Base-by-base conservation (phyloP, 495 filamentous ascomycete species). In the Geoglossum glabrum region DNA sequence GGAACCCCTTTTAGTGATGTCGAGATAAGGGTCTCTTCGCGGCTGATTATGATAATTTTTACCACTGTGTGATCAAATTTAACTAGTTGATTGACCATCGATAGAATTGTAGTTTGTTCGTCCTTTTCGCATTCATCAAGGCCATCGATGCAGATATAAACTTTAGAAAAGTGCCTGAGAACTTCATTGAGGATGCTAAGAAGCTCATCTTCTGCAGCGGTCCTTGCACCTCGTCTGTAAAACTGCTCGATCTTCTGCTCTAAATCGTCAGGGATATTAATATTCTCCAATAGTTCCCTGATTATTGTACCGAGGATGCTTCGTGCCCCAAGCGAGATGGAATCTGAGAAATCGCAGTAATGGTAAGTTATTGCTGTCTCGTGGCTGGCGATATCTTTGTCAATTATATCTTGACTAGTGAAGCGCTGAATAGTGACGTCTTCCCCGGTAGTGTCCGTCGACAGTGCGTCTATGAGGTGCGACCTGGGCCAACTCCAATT, bases 51-150 rank as follows among this genome's bases (percentile, higher is more conserved):
- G 25, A 66, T 28, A 0, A 56, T 15, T 50, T 64, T 64, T n/a
- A 64, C 56, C 11, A 3, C 38, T n/a, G 51, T 36, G 8, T 33
- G 25, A 4, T 31, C 15, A 10, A 56, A 21, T 6, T 11, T 21
- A 10, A 17, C 19, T 27, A 62, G 34, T 1, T 34, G 8, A 36
- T 54, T 30, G 9, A 66, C 13, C 3, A 58, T 13, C 13, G 45
- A 27, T 3, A 60, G 40, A 11, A 61, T 27, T 3, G 23, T 25
- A 6, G 38, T 46, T 38, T 51, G 54, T 13, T 43, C 46, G 6
- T 23, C 25, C 17, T 63, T 60, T 13, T 62, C 58, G 51, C 64
- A 66, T 36, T 66, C 64, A 58, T 65, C 64, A 17, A 65, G 54
- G 10, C 63, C 64, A 30, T 66, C 64, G 21, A 63, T n/a, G 13